Conservation (phyloP, 2,329 filamentous ascomycete genomes). For the Rhinocladiella mackenziei region DNA sequence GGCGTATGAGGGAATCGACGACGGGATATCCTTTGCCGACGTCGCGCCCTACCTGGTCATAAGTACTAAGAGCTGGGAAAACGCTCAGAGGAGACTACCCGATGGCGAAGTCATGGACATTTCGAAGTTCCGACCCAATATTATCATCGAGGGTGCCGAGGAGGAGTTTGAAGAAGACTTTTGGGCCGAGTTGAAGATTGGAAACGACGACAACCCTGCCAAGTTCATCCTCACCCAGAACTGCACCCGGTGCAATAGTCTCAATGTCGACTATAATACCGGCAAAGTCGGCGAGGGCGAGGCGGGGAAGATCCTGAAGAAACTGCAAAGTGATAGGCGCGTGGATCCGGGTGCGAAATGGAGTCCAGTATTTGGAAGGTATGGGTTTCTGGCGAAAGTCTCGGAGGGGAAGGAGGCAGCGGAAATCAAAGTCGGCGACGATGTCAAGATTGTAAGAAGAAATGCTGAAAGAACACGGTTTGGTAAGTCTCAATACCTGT, state of each 20-base stretch:
- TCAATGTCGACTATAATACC: conserved; percentile 68
- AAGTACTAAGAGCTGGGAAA: conserved; percentile 64
- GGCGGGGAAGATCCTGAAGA: conserved; percentile 61
- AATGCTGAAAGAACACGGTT: conserved; percentile 53
- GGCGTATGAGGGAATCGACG: conserved; percentile 34
- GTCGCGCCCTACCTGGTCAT: conserved; percentile 70
- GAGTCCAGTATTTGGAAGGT: conserved; percentile 68
- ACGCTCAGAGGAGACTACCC: conserved; percentile 47
- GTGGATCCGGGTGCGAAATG: conserved; percentile 67
- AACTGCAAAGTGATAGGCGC: conserved; percentile 64
- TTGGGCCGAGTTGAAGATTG: conserved; percentile 60
- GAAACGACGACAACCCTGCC: conserved; percentile 14
- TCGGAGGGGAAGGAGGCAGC: conserved; percentile 33
- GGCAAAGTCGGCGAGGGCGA: conserved; percentile 57
- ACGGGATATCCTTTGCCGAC: conserved; percentile 67
- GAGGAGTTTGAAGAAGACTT: conserved; percentile 66
- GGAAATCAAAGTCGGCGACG: conserved; percentile 54
- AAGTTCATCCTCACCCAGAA: conserved; percentile 62
- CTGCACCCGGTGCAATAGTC: conserved; percentile 63
- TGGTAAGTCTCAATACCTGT: conserved; percentile 49
- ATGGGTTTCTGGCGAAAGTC: conserved; percentile 55
- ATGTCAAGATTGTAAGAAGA: conserved; percentile 50
- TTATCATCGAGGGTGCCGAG: conserved; percentile 60
- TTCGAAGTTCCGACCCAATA: conserved; percentile 68
- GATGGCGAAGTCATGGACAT: conserved; percentile 55